Conservation (phyloP, 78 protist genomes). For the Dictyostelium intermedium region DNA sequence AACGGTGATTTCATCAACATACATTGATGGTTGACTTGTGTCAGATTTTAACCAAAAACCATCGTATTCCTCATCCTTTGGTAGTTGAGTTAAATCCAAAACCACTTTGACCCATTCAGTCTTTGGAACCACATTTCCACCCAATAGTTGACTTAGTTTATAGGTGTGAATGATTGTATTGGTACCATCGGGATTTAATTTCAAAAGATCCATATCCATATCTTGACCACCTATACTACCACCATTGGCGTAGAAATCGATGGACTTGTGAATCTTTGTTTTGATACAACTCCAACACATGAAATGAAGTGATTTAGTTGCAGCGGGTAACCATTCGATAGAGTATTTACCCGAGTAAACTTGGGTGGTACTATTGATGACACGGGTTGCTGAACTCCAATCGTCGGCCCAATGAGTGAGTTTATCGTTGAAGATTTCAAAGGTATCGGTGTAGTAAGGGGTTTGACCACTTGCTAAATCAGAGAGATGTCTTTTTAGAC, state of each 20-base stretch:
- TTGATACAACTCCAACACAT: constrained; percentile 55
- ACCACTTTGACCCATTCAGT: constrained; percentile 19
- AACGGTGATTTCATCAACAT: constrained; percentile 29
- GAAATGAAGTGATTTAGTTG: constrained; percentile 3
- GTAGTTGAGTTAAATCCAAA: not conserved
- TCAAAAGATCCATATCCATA: not conserved
- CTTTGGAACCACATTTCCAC: not conserved
- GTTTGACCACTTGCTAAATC: not conserved
- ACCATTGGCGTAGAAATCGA: constrained; percentile 33
- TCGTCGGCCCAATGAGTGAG: constrained; percentile 61
- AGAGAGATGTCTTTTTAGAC: not conserved
- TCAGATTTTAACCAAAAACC: constrained; percentile 48
- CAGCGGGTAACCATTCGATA: not conserved
- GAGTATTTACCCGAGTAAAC: not conserved
- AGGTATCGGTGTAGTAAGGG: constrained; percentile 37
- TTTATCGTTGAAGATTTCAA: constrained; percentile 61
- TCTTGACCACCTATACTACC: constrained; percentile 53
- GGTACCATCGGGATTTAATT: constrained; percentile 6
- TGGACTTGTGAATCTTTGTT: constrained; percentile 4
- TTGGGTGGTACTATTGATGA: not conserved
- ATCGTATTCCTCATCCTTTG: constrained; percentile 12
- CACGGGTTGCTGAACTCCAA: constrained; percentile 15
- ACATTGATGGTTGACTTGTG: constrained; percentile 42
- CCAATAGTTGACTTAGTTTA: not conserved
- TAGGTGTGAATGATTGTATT: not conserved